A percentile compares a stretch with the other conserved stretches of the same genome.
These are phyloP conservation scores for Rugonectria rugulosa DNA, from an alignment of 2,329 filamentous ascomycete genomes.

Conservation along the genomic window DNA sequence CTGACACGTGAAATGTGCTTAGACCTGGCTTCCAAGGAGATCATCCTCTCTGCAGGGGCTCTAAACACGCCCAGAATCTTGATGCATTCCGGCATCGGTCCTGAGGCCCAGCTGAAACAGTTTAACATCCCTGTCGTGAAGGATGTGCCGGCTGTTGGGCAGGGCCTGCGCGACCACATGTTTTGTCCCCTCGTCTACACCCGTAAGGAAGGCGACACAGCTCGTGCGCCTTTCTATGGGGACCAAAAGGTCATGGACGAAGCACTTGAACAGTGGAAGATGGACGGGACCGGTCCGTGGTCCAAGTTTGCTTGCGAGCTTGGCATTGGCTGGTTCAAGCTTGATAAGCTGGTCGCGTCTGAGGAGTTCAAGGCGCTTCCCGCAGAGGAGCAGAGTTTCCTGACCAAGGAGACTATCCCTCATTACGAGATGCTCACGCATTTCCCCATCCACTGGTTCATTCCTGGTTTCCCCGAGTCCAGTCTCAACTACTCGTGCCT, in stretches of 20 bases:
- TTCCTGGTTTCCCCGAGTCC: slow-evolving; percentile 47
- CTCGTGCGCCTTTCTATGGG: slow-evolving; percentile 55
- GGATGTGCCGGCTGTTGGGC: slow-evolving; percentile 48
- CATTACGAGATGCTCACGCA: slow-evolving; percentile 63
- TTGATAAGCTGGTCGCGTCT: slow-evolving; percentile 47
- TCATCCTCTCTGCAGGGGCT: slow-evolving; percentile 53
- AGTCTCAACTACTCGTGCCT: slow-evolving; percentile 53
- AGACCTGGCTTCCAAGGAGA: slow-evolving; percentile 49
- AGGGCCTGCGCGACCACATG: slow-evolving; percentile 51
- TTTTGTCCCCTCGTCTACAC: slow-evolving; percentile 49
- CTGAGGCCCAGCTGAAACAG: neutral
- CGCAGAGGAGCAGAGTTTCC: slow-evolving; percentile 48
- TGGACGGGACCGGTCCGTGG: slow-evolving; percentile 51
- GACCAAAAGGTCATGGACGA: slow-evolving; percentile 50
- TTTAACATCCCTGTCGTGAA: slow-evolving; percentile 40
- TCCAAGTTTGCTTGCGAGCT: slow-evolving; percentile 48
- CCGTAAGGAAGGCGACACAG: slow-evolving; percentile 50
- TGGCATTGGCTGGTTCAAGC: slow-evolving; percentile 55
- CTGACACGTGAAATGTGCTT: no score
- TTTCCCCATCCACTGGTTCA: slow-evolving; percentile 51
- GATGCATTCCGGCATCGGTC: slow-evolving; percentile 37
- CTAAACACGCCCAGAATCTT: slow-evolving; percentile 53
- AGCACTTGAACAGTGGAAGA: slow-evolving; percentile 57
- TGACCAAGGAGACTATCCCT: slow-evolving; percentile 60
- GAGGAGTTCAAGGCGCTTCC: slow-evolving; percentile 61